Evolutionary conservation across 2,329 filamentous ascomycete genomes (phyloP).

Genomic region (Aspergillus melleus): DNA sequence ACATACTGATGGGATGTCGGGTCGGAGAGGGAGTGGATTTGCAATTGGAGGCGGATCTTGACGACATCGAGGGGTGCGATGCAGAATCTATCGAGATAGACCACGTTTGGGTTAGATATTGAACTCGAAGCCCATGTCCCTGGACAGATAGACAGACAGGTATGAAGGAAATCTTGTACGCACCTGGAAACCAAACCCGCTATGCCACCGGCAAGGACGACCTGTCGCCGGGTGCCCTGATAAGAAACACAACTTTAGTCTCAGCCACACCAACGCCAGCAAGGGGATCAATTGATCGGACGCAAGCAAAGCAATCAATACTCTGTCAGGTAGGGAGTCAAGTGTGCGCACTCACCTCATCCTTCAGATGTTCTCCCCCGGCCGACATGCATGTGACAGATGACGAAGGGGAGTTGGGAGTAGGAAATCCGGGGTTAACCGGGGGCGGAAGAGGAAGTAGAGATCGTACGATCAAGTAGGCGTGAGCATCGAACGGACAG

Average conservation of each 20-base stretch:
- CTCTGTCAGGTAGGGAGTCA: neutral
- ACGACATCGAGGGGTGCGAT: constrained; percentile 95
- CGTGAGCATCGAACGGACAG: neutral
- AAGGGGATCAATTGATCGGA: too few species aligned
- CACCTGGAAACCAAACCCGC: constrained; percentile 89
- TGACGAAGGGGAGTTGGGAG: neutral
- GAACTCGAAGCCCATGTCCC: neutral
- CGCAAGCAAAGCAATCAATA: neutral
- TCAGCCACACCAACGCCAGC: too few species aligned
- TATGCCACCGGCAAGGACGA: constrained; percentile 64
- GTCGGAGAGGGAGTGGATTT: constrained; percentile 79
- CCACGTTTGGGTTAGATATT: neutral
- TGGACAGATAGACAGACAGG: neutral
- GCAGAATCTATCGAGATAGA: constrained; percentile 65
- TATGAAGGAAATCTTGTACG: constrained; percentile 6
- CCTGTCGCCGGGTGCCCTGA: constrained; percentile 66
- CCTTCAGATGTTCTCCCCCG: constrained; percentile 63
- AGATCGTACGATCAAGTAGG: neutral
- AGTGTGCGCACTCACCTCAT: constrained; percentile 56
- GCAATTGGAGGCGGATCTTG: constrained; percentile 95
- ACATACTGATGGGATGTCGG: constrained; percentile 59
- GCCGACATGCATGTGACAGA: constrained; percentile 61
- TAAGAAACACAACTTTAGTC: constrained; percentile 2
- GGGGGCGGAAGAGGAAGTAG: neutral
- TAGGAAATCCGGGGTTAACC: constrained; percentile 1